Base-by-base conservation (phyloP, 164 flowering plant genomes). In the Nymphaea thermarum region DNA sequence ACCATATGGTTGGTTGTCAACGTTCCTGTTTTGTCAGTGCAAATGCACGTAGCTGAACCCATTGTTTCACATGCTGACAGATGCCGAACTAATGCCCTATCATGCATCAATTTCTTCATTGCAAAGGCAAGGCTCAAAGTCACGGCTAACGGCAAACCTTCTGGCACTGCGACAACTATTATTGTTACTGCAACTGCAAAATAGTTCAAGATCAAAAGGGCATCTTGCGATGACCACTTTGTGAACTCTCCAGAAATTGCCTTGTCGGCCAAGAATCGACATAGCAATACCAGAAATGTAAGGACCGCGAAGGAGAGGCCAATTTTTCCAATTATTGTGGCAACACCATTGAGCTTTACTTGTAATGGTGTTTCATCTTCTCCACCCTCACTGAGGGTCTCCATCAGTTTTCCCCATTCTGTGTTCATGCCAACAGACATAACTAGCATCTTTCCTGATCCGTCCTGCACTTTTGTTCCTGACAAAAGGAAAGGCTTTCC, bases 21-120 rank as follows among this genome's bases (percentile, higher is more conserved):
- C 11, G 87, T 84, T 17, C 87, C 87, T n/a, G 87, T 84, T 69
- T 84, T 84, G 71, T 82, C 87, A 0, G 85, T 82, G 74, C 87
- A 84, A 55, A 82, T 82, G 72, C 79, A 72, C 25, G 66, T 80
- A 25, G 81, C 83, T 64, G 87, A 84, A 42, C 85, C 87, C 87
- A 84, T 84, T 16, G 87, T 84, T 65, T 84, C 87, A 80, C 87
- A 84, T 16, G 87, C 85, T 43, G 85, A 73, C 6, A 83, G 82
- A 73, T 76, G 83, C 62, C 83, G 68, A 25, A 82, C 85, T 11
- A 82, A 77, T 62, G 85, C 87, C 68, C 43, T 79, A 15, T 80
- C 81, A 64, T 70, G 67, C 85, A 84, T 84, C 62, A 84, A 66
- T 47, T 84, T 74, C 72, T 79, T 79, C 87, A 84, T 84, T 43